Base-by-base conservation (phyloP, 192 early-diverging fungal genomes). In the Phlyctochytrium planicorne region DNA sequence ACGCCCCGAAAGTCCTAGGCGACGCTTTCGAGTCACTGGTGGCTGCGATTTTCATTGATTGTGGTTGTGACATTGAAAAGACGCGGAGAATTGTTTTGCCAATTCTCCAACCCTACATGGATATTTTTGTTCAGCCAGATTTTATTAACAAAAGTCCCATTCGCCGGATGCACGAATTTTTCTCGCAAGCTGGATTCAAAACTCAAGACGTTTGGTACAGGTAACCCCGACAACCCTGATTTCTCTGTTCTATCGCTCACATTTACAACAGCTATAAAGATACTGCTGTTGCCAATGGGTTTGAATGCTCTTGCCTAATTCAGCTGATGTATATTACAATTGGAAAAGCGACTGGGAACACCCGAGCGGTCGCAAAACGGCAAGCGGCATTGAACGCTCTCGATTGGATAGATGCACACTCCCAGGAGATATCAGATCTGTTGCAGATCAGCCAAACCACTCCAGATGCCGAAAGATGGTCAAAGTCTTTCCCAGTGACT, bases 1-100 rank as follows among this genome's bases (percentile, higher is more conserved):
- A 83, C 17, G 87, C 91, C 16, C 91, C 93, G 14, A 94, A 94
- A 63, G 89, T 92, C 0, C 73, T 95, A 52, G 91, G 91, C 3
- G 94, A 96, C 78, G 67, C 94, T 1, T 85, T 93, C 31, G 94
- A 95, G 74, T 88, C 89, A 40, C 82, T 93, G 36, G 59, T 92
- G 16, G 95, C 93, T 0, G 91, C 93, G 2, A 77, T 93, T 16
- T 91, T 90, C 65, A 82, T 96, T 20, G 94, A 98, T 68, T 82
- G 87, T 30, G 87, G 84, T 0, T 91, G 89, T 70, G 71, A 88
- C 66, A 55, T 90, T 57, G 77, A 71, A 0, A n/a, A n/a, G n/a
- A n/a, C n/a, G n/a, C n/a, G n/a, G n/a, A n/a, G n/a, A n/a, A 34
- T 53, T 14, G 67, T 82, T 30, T 82, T 74, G 78, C 80, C 80